Percentiles rank a stretch among this genome's conserved stretches.
Conservation (phyloP, 2,329 filamentous ascomycete species). For the Dothistroma pini region DNA sequence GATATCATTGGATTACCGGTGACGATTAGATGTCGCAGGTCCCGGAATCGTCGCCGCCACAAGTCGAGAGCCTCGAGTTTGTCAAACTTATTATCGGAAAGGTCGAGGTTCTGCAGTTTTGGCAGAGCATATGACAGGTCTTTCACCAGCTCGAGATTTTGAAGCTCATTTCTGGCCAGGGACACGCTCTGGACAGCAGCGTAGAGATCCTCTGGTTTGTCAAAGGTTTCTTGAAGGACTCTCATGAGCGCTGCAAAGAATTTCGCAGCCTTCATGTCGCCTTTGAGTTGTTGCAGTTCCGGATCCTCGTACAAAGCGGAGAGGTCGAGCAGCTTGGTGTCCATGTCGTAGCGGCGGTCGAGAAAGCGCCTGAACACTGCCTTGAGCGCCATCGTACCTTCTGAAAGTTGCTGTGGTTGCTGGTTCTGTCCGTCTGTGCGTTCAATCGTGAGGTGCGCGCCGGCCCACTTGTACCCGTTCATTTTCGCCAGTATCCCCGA, state of each 20-base stretch:
- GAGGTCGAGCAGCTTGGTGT: constrained; percentile 74
- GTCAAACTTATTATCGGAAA: constrained; percentile 77
- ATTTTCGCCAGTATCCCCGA: constrained; percentile 36
- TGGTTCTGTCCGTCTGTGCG: constrained; percentile 23
- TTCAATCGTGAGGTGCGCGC: constrained; percentile 38
- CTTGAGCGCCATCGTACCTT: constrained; percentile 54
- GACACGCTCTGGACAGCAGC: constrained; percentile 79
- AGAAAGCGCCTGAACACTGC: constrained; percentile 68
- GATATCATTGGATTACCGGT: constrained; percentile 67
- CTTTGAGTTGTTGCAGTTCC: constrained; percentile 71
- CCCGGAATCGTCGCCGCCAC: constrained; percentile 76
- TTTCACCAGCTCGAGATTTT: constrained; percentile 68
- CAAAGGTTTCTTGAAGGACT: constrained; percentile 75
- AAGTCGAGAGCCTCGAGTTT: constrained; percentile 63
- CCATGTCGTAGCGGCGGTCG: constrained; percentile 66
- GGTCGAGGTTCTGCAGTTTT: constrained; percentile 80
- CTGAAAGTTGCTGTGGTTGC: constrained; percentile 14
- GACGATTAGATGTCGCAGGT: constrained; percentile 77
- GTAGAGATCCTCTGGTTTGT: constrained; percentile 65
- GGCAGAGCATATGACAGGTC: constrained; percentile 75
- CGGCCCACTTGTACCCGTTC: constrained; percentile 42
- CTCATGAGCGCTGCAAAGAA: constrained; percentile 91
- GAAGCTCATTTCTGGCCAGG: constrained; percentile 74
- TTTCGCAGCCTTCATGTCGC: constrained; percentile 70
- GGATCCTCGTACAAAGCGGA: constrained; percentile 72